Evolutionary conservation across 805 yeast species (phyloP), one percentile per base, ranked within the genome.

Genomic region (Zygotorulaspora sp.): DNA sequence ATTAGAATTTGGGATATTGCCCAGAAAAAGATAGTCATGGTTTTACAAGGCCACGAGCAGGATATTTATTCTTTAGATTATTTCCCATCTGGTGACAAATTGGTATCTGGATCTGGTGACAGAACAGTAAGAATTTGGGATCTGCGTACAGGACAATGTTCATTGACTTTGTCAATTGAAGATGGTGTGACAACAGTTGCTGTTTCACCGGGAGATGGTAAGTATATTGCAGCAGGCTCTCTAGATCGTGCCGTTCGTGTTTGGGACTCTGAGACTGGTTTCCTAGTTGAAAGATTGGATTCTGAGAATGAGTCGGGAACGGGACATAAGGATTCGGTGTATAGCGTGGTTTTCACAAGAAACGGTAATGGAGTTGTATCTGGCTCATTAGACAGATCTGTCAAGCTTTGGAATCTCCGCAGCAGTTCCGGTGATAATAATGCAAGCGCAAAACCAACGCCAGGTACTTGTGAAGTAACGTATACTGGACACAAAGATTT

Each of bases 111-210:
- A 25, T 82, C 94, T 11, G 98, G 98, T 41, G 98, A 90, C 66
- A 78, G 95, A 55, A 87, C 96, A 12, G 97, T 90, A 23, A 77
- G 96, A 61, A 83, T 92, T 57, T 90, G 98, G 98, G 96, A 90
- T 63, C 75, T 89, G 58, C 54, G 84, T 52, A 75, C 87, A 26
- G 92, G 95, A 16, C 88, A 85, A 66, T 86, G 96, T 62, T 79
- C 88, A 15, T 72, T 88, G 56, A 88, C 96, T 32, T 71, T 90
- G 49, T 77, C 88, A 12, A 89, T 90, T 53, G 97, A 90, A 65
- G 97, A 90, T 62, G 98, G 98, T 52, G 97, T 90, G 37, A 90
- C 98, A 39, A 90, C 98, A 0, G 97, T 90, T 31, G 96, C 97
- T 14, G 90, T 90, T 28, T 85, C 96, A 6, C 97, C 97, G 34